Percentiles rank a stretch among this genome's conserved stretches.
Conservation (phyloP, 2,329 filamentous ascomycete species). For the Aspergillus phoenicis region DNA sequence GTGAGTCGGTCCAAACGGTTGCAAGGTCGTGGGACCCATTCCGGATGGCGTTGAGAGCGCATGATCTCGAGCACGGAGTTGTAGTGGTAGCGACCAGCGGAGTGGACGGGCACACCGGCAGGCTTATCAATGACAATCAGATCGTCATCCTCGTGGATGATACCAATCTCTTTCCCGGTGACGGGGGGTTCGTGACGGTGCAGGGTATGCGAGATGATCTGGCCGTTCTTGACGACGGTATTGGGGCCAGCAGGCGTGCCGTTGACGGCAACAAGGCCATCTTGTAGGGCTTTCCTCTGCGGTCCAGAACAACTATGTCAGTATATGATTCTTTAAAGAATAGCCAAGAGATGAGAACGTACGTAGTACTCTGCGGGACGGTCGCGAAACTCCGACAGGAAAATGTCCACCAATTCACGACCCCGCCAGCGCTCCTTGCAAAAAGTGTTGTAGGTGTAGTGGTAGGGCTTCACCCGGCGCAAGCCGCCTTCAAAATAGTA, state of each 20-base stretch:
- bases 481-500: conserved; percentile 85
- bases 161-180: conserved; percentile 73
- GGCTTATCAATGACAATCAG: conserved; percentile 98
- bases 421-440: conserved; percentile 94
- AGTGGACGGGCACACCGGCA: conserved; percentile 90
- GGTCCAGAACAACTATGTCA: background rate
- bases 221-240: conserved; percentile 80
- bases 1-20: conserved; percentile 93
- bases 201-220: conserved; percentile 87
- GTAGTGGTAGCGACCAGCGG: conserved; percentile 91
- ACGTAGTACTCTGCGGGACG: conserved; percentile 84
- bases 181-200: conserved; percentile 96
- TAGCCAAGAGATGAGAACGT: conserved; percentile 27
- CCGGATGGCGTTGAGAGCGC: conserved; percentile 67
- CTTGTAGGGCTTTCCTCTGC: conserved; percentile 73
- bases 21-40: conserved; percentile 70
- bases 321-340: conserved; percentile 3
- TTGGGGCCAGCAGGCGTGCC: conserved; percentile 68
- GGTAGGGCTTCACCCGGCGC: conserved; percentile 80
- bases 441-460: conserved; percentile 92
- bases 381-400: conserved; percentile 89
- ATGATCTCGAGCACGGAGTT: conserved; percentile 95
- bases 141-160: conserved; percentile 89
- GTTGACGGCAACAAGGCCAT: conserved; percentile 78
- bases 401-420: conserved; percentile 79